phyloP scores from a whole-genome alignment of 1,284 basidiomycete species.

The Rhodotorula glutinis region DNA sequence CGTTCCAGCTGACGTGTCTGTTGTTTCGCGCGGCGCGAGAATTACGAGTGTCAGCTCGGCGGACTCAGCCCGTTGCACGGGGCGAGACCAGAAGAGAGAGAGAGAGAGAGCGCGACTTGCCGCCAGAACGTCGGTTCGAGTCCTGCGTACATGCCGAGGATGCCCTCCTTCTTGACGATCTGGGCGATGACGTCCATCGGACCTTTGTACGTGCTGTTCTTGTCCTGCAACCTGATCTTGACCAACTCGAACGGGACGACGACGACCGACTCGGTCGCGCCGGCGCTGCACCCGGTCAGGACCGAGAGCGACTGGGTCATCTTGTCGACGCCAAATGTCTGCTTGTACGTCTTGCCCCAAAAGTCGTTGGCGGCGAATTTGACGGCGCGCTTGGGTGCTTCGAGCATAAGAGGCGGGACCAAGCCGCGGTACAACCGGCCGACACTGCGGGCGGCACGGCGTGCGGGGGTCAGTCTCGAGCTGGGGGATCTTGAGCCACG shows the following conservation, averaged over 20 bases:
- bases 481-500: too few relatives aligned
- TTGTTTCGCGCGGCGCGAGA: not conserved
- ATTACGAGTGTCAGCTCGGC: not conserved
- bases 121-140: slow-evolving; percentile 97
- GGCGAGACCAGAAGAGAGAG: too few relatives aligned
- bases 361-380: slow-evolving; percentile 63
- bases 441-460: slow-evolving; percentile 53
- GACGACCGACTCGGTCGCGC: slow-evolving; percentile 78
- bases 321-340: slow-evolving; percentile 65
- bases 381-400: slow-evolving; percentile 96
- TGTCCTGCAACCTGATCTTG: slow-evolving; percentile 92
- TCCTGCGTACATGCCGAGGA: slow-evolving; percentile 81
- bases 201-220: slow-evolving; percentile 78
- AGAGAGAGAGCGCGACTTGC: slow-evolving; percentile 50
- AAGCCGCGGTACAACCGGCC: slow-evolving; percentile 89
- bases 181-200: slow-evolving; percentile 85
- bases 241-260: slow-evolving; percentile 93
- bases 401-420: slow-evolving; percentile 86
- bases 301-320: slow-evolving; percentile 86
- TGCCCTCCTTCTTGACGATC: slow-evolving; percentile 70
- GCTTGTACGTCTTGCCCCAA: slow-evolving; percentile 78
- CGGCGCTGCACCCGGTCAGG: slow-evolving; percentile 86
- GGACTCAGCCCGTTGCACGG: too few relatives aligned
- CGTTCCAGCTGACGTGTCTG: slow-evolving; percentile 67
- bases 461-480: not conserved